Conservation (phyloP, 768 basidiomycete species). For the Leccinum longicurvipes region DNA sequence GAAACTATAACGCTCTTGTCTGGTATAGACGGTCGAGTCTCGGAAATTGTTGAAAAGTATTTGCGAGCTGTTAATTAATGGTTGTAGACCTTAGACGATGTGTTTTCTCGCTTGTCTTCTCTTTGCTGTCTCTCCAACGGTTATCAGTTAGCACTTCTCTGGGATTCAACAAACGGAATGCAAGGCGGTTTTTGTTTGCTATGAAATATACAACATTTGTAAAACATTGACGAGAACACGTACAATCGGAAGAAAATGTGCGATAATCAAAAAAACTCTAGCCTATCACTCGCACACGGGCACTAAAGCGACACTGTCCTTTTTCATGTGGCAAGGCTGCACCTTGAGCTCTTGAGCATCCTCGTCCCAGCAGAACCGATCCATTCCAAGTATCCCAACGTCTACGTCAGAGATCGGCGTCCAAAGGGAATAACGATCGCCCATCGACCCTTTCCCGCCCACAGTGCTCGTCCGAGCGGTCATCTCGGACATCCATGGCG, state of each 20-base stretch:
- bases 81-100: too few relatives aligned
- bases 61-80: neutral
- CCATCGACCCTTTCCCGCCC: neutral
- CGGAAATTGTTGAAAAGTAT: conserved; percentile 17
- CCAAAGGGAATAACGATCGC: conserved; percentile 12
- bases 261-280: neutral
- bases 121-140: conserved; percentile 3
- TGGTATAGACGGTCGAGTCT: conserved; percentile 19
- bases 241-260: neutral
- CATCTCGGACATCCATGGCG: conserved; percentile 6
- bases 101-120: too few relatives aligned
- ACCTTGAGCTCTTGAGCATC: conserved; percentile 12
- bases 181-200: neutral
- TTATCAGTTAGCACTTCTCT: neutral
- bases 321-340: conserved; percentile 13
- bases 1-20: conserved; percentile 23
- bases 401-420: conserved; percentile 18
- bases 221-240: neutral
- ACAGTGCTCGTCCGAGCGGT: neutral
- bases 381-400: conserved; percentile 26
- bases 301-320: conserved; percentile 22
- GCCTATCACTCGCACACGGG: conserved; percentile 15
- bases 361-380: conserved; percentile 20
- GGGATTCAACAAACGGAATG: conserved; percentile 14
- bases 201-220: neutral